Evolutionary conservation across 257 asterid species (phyloP), one percentile per base, ranked within the genome.

Genomic region (Anisodus tanguticus): DNA sequence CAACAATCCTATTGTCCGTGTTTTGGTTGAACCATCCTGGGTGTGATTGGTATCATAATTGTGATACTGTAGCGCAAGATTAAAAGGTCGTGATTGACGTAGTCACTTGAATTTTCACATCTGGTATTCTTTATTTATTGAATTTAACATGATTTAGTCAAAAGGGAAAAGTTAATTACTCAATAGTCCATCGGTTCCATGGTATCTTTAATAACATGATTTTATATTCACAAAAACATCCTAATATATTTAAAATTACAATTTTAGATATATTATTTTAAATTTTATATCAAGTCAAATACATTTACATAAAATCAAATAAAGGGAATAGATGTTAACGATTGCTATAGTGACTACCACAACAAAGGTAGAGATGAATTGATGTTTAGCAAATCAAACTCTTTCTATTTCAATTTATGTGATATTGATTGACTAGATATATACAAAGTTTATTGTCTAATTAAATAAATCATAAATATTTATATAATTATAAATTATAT

Each of bases 101-200:
- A 13, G 4, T 35, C 49, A 67, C 3, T 35, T 13, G 22, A 67
- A 67, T 67, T 67, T 67, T 37, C 74, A 68, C 76, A 68, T 68
- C 31, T 68, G 26, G 6, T 15, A 15, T 68, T 68, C 76, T 68
- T 15, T 12, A 15, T 68, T 68, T 68, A 68, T 68, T 37, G 26
- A 68, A 68, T 68, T 68, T 68, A 10, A 3, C 76, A 68, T 15
- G 76, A 11, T 68, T 68, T 39, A 13, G 76, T 68, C 76, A 37
- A 68, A 37, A 15, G 26, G 26, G 12, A 68, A 37, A 37, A 37
- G 6, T n/a, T n/a, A 15, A 15, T 37, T 68, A 15, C 3, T 68
- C 51, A 22, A 15, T 15, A 57, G 3, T 57, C 3, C 63, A 57
- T 15, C 5, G 11, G 57, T 51, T 4, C 1, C 16, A 54, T 54